Evolutionary conservation across 2,329 filamentous ascomycete genomes (phyloP).

Genomic region (Claviceps pusilla): DNA sequence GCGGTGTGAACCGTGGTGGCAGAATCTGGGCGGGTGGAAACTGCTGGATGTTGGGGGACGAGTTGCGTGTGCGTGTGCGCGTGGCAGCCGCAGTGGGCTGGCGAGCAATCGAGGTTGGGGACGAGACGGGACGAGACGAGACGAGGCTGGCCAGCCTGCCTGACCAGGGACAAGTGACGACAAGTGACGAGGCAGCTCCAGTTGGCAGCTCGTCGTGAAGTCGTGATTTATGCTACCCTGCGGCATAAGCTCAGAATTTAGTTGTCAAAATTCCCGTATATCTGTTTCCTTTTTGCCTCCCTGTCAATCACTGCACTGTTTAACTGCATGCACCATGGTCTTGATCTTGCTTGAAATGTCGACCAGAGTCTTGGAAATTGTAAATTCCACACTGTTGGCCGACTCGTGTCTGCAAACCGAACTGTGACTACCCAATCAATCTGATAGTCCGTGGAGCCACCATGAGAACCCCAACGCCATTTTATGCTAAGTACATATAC

Average conservation of each 20-base stretch:
- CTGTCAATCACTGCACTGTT: too few relatives aligned
- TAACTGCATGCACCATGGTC: not conserved
- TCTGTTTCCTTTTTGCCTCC: not conserved
- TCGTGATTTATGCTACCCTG: not conserved
- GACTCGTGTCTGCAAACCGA: not conserved
- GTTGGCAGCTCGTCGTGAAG: too few relatives aligned
- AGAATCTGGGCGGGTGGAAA: constrained; percentile 3
- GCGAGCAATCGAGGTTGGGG: not conserved
- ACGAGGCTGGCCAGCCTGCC: not conserved
- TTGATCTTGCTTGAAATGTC: not conserved
- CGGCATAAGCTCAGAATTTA: not conserved
- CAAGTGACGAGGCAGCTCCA: too few relatives aligned
- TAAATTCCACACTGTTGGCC: not conserved
- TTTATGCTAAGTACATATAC: constrained; percentile 1
- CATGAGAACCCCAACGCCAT: constrained; percentile 1
- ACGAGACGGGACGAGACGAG: not conserved
- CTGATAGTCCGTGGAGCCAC: not conserved
- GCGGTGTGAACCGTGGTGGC: constrained; percentile 6
- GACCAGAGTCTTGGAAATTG: not conserved
- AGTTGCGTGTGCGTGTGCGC: not conserved
- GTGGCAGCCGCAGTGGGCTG: not conserved
- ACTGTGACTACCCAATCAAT: not conserved
- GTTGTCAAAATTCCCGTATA: not conserved
- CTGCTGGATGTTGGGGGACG: not conserved
- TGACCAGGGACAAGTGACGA: not conserved